Percentiles rank a stretch among this genome's conserved stretches.
phyloP scores from a whole-genome alignment of 2,329 filamentous ascomycete genomes.

The Sclerotinia trifoliorum region DNA sequence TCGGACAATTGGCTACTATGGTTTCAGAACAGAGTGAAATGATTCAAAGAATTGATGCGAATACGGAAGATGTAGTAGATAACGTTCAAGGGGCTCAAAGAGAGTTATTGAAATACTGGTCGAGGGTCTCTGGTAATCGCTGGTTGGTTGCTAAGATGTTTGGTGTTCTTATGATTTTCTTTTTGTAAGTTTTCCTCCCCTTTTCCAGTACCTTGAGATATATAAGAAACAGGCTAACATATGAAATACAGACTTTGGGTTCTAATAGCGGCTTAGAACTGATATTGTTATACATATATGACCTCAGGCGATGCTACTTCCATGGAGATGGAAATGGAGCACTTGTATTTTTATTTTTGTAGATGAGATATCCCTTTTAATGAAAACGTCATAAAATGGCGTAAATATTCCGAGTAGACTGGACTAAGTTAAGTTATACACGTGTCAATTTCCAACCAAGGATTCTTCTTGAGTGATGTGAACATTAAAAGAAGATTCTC shows the following conservation, averaged over 20 bases:
- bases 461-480: too few species aligned
- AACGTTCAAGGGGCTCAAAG: slow-evolving; percentile 97
- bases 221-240: not conserved
- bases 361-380: slow-evolving; percentile 18
- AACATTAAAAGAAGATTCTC: not conserved
- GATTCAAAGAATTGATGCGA: slow-evolving; percentile 95
- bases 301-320: not conserved
- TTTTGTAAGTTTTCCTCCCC: slow-evolving; percentile 52
- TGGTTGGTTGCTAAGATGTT: slow-evolving; percentile 92
- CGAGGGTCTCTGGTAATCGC: slow-evolving; percentile 85
- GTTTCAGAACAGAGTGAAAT: slow-evolving; percentile 96
- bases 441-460: too few species aligned
- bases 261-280: slow-evolving; percentile 28
- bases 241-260: slow-evolving; percentile 36
- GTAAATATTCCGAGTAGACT: not conserved
- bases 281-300: not conserved
- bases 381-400: slow-evolving; percentile 8
- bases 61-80: slow-evolving; percentile 96
- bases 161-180: slow-evolving; percentile 93
- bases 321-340: not conserved
- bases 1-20: slow-evolving; percentile 93
- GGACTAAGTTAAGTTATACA: too few species aligned
- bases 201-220: not conserved
- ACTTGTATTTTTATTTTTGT: slow-evolving; percentile 4
- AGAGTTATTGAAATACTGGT: slow-evolving; percentile 97